A percentile compares a stretch with the other conserved stretches of the same genome.
phyloP scores from a whole-genome alignment of 1,284 basidiomycete species.

The Chalciporus sp. region DNA sequence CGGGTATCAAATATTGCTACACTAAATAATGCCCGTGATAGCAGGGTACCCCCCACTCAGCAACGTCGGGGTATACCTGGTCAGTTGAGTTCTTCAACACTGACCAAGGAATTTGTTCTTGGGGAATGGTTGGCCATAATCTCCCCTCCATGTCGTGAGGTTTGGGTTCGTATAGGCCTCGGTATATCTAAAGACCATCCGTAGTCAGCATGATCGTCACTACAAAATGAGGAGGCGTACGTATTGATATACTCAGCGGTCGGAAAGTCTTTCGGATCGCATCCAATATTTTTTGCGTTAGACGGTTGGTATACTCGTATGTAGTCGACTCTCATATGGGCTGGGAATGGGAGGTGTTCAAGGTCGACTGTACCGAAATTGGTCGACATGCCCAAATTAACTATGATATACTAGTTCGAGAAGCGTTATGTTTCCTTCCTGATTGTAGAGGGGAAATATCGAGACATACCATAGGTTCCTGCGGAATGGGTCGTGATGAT shows the following conservation, averaged over 20 bases:
- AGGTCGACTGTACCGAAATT: conserved; percentile 62
- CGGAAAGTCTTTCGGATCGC: conserved; percentile 68
- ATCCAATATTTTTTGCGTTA: conserved; percentile 64
- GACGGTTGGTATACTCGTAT: conserved; percentile 68
- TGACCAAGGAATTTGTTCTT: conserved; percentile 35
- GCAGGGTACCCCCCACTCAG: not conserved
- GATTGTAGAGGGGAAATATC: not conserved
- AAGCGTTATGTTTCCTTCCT: not conserved
- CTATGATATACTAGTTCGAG: conserved; percentile 44
- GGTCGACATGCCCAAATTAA: conserved; percentile 58
- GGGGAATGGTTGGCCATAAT: conserved; percentile 36
- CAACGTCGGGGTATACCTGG: not conserved
- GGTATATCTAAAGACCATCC: conserved; percentile 28
- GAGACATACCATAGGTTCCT: conserved; percentile 68
- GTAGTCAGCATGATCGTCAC: not conserved
- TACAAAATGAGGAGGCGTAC: conserved; percentile 34
- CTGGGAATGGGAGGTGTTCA: conserved; percentile 58
- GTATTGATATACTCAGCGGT: conserved; percentile 62
- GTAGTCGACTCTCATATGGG: conserved; percentile 68
- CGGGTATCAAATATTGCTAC: conserved; percentile 2
- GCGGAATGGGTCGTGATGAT: conserved; percentile 61
- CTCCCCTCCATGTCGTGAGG: conserved; percentile 42
- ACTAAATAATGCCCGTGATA: not conserved
- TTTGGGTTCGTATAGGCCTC: conserved; percentile 47
- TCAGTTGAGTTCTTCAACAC: conserved; percentile 21